Evolutionary conservation across 495 filamentous ascomycete species (phyloP).

Genomic region (Beverwykella pulmonaria): DNA sequence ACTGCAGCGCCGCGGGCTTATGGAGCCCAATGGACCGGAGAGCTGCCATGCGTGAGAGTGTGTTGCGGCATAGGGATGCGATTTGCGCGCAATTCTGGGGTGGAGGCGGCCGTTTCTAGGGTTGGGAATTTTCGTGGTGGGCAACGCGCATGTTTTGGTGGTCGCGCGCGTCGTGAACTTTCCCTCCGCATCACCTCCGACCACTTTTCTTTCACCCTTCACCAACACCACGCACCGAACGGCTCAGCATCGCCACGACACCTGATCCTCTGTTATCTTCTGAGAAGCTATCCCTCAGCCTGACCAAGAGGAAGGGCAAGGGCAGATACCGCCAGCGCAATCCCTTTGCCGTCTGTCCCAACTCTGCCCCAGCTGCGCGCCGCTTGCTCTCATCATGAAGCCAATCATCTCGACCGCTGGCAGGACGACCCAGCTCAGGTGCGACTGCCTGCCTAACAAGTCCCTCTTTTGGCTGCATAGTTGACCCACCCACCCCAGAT

Average conservation of each 20-base stretch:
- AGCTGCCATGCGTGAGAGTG: conserved; percentile 67
- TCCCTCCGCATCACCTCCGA: conserved; percentile 18
- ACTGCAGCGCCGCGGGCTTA: conserved; percentile 77
- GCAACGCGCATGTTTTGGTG: conserved; percentile 15
- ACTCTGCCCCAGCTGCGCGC: neutral
- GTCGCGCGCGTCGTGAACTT: neutral
- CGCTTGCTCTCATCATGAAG: conserved; percentile 32
- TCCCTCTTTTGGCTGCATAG: neutral
- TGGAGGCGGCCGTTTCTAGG: neutral
- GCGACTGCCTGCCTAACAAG: neutral
- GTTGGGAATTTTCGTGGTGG: neutral
- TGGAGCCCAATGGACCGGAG: conserved; percentile 87
- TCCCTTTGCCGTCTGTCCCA: too few species aligned
- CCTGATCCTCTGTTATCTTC: neutral
- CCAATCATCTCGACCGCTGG: conserved; percentile 39
- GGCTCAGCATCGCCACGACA: neutral
- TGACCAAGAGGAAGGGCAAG: too few species aligned
- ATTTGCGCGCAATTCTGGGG: neutral
- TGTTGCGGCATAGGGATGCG: conserved; percentile 25
- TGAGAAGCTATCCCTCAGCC: too few species aligned
- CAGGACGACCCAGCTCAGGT: conserved; percentile 59
- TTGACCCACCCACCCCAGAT: conserved; percentile 54
- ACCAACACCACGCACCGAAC: neutral
- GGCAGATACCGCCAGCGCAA: too few species aligned
- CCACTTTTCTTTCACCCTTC: neutral